These are phyloP conservation scores for Oryza coarctata DNA, from an alignment of 176 grass and related monocot genomes.

Conservation along the genomic window DNA sequence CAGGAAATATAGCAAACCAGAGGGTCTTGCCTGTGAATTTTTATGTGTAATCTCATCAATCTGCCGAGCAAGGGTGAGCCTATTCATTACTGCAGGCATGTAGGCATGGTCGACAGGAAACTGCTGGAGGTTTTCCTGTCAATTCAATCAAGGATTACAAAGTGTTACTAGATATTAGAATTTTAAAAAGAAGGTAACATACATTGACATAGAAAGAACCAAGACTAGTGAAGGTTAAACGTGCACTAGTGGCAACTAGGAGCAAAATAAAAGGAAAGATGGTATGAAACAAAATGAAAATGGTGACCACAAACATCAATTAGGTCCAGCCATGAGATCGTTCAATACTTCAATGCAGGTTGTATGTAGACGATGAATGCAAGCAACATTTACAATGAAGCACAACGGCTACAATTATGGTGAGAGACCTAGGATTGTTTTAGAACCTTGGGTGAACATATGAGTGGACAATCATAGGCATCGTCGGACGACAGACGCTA, in stretches of 20 bases:
- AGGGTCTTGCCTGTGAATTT: slow-evolving; percentile 59
- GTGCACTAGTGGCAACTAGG: neutral
- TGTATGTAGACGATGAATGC: neutral
- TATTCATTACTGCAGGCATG: slow-evolving; percentile 72
- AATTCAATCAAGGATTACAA: slow-evolving; percentile 35
- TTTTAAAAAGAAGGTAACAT: neutral
- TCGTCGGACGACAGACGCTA: neutral
- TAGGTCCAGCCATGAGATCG: neutral
- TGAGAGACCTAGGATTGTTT: neutral
- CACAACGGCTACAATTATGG: too few species aligned
- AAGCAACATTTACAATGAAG: neutral
- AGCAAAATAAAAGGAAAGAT: neutral
- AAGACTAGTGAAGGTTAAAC: neutral
- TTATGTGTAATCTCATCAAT: slow-evolving; percentile 75
- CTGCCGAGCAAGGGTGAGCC: slow-evolving; percentile 74
- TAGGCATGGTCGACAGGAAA: slow-evolving; percentile 83
- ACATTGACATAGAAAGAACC: neutral
- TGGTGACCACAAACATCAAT: neutral
- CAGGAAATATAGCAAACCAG: slow-evolving; percentile 11
- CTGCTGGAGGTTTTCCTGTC: slow-evolving; percentile 82
- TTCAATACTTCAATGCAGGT: neutral
- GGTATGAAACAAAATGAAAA: neutral
- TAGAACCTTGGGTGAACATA: neutral
- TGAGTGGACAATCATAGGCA: neutral
- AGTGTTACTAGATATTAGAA: slow-evolving; percentile 3